phyloP scores from a whole-genome alignment of 805 yeast genomes.

The Saturnispora mendoncae region DNA sequence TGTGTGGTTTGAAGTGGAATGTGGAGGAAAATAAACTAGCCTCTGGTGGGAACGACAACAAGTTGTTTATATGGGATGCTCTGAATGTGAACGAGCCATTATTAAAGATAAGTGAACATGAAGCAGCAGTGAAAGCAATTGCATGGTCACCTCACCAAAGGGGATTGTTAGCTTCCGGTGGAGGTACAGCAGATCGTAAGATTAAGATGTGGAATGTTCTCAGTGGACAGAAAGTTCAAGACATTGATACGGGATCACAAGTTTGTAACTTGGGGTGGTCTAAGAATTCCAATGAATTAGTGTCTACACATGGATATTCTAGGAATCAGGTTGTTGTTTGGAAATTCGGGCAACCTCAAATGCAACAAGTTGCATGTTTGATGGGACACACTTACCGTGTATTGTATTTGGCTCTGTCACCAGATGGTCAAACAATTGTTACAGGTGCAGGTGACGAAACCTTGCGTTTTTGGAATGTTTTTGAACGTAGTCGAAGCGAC shows the following conservation, averaged over 20 bases:
- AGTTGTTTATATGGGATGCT: slow-evolving; percentile 83
- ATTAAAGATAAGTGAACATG: slow-evolving; percentile 69
- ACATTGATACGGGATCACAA: slow-evolving; percentile 93
- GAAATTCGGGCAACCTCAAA: slow-evolving; percentile 64
- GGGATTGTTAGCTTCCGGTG: slow-evolving; percentile 90
- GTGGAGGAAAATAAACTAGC: slow-evolving; percentile 85
- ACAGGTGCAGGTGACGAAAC: slow-evolving; percentile 99
- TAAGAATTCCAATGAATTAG: slow-evolving; percentile 81
- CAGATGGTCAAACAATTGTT: slow-evolving; percentile 94
- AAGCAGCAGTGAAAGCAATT: slow-evolving; percentile 92
- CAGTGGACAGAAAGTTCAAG: slow-evolving; percentile 63
- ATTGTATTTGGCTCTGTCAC: slow-evolving; percentile 78
- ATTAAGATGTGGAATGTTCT: slow-evolving; percentile 89
- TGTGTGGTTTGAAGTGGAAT: slow-evolving; percentile 95
- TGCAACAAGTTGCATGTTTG: slow-evolving; percentile 88
- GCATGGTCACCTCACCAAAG: slow-evolving; percentile 98
- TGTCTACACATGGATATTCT: slow-evolving; percentile 91
- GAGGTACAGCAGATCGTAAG: slow-evolving; percentile 90
- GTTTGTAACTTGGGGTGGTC: slow-evolving; percentile 95
- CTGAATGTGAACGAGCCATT: slow-evolving; percentile 51
- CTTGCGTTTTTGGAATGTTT: slow-evolving; percentile 88
- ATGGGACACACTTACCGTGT: slow-evolving; percentile 95
- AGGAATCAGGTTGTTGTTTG: slow-evolving; percentile 85
- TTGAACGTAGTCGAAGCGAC: slow-evolving; percentile 62
- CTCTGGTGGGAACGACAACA: slow-evolving; percentile 92